Base-by-base conservation (phyloP, 208 protist genomes). In the Trypanosoma congolense region DNA sequence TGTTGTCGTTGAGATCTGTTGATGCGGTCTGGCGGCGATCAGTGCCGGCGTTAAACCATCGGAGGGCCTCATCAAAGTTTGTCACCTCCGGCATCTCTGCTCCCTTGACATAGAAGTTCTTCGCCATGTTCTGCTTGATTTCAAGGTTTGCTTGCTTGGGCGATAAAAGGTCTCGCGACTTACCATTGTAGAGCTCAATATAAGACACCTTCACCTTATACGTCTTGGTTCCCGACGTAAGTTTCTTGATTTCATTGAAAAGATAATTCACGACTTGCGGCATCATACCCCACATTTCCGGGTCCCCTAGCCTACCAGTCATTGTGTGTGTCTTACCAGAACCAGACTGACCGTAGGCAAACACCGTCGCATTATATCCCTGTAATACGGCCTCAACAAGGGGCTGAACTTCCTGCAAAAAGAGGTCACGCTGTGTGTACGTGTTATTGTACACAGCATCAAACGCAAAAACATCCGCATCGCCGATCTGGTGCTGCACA, bases 311-410 rank as follows among this genome's bases (percentile, higher is more conserved):
- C 31, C 88, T 87, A 71, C 90, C 90, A 2, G 86, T 93, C 86
- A 96, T 96, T 24, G 90, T 96, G 67, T 88, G 75, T 35, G 90
- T 96, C 78, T 96, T 96, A 68, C 90, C 90, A 18, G 83, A 91
- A 48, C 90, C 90, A 25, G 90, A 93, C 77, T 96, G 90, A 35
- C 90, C 90, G 53, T 96, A 96, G 42, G 90, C 86, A 61, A 96
- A 96, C 10, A 96, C 87, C 1, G 90, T 96, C 36, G 86, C 90
- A 61, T 96, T 96, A 73, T 93, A 96, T 33, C 90, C 90, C 53
- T 93, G 83, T 56, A 96, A 61, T 42, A 93, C 90, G 2, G 83
- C 77, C 44, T 96, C 85, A 10, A 80, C 83, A 18, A 96, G 70
- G 0, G 86, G 86, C 59, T 92, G 79, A 45, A 93, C 84, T 60